These are phyloP conservation scores for Phyllosticta citriasiana DNA, from an alignment of 2,329 filamentous ascomycete species.

Conservation along the genomic window DNA sequence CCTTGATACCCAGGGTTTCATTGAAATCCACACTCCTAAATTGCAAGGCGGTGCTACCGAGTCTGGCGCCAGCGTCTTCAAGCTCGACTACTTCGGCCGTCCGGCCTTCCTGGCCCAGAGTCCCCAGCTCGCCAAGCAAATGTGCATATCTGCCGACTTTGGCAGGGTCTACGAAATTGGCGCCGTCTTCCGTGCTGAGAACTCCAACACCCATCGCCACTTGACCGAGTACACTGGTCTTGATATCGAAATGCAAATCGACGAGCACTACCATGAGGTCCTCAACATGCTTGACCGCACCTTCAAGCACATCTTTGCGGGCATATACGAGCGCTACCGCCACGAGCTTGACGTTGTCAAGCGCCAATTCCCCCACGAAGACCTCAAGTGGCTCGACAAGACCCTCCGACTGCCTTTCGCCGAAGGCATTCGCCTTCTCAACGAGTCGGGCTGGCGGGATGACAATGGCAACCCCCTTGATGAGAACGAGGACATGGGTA, in stretches of 20 bases:
- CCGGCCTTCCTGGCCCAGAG: constrained; percentile 84
- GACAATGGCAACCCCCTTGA: constrained; percentile 65
- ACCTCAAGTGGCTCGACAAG: constrained; percentile 77
- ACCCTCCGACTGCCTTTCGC: constrained; percentile 73
- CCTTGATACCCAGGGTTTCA: constrained; percentile 66
- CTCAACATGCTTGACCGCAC: constrained; percentile 67
- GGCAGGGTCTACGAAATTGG: constrained; percentile 82
- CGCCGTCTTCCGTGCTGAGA: constrained; percentile 85
- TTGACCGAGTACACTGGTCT: constrained; percentile 90
- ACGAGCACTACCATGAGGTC: constrained; percentile 82
- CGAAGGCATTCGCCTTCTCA: constrained; percentile 72
- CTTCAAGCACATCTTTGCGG: constrained; percentile 69
- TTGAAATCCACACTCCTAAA: constrained; percentile 92
- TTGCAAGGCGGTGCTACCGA: constrained; percentile 84
- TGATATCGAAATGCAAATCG: constrained; percentile 86
- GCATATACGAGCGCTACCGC: constrained; percentile 57
- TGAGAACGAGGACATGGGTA: constrained; percentile 70
- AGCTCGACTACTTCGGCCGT: constrained; percentile 82
- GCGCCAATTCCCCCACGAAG: constrained; percentile 74
- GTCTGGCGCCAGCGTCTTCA: constrained; percentile 84
- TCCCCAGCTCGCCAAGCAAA: constrained; percentile 86
- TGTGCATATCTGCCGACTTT: constrained; percentile 84
- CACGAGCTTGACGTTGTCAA: constrained; percentile 72
- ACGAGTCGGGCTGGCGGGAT: constrained; percentile 63
- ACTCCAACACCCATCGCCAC: constrained; percentile 90